Conservation (phyloP, 306 rosid species). For the Lathyrus oleraceus region DNA sequence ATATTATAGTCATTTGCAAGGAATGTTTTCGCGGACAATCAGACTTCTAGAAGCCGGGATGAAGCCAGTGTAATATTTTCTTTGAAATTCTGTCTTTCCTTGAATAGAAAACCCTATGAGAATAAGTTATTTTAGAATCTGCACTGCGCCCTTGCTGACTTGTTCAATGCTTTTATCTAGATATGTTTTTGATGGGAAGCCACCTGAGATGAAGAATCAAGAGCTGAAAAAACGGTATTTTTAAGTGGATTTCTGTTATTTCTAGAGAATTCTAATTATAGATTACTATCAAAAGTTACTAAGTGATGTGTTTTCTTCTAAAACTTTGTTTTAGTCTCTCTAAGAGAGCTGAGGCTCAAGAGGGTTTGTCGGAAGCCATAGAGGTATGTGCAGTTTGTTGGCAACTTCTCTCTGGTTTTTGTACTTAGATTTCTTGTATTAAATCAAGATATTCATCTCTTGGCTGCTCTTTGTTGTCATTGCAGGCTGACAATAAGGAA, state of each 20-base stretch:
- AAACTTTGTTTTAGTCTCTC: constrained; percentile 52
- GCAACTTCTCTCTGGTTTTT: neutral
- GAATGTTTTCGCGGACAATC: constrained; percentile 90
- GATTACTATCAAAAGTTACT: neutral
- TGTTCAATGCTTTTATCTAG: constrained; percentile 39
- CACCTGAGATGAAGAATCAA: constrained; percentile 88
- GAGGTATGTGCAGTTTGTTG: constrained; percentile 52
- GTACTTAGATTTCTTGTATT: neutral
- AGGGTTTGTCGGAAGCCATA: constrained; percentile 68
- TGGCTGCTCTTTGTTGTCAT: constrained; percentile 39
- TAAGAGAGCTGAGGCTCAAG: constrained; percentile 80
- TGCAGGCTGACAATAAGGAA: constrained; percentile 75
- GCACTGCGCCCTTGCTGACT: constrained; percentile 3
- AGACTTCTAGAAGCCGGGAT: constrained; percentile 95
- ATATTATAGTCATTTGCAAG: constrained; percentile 86
- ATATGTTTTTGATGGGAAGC: constrained; percentile 93
- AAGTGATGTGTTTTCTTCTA: constrained; percentile 19
- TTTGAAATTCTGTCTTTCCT: neutral
- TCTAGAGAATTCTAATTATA: neutral
- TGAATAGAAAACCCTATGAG: neutral
- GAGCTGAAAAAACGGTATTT: constrained; percentile 92
- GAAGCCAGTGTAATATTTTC: constrained; percentile 69
- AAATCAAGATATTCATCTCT: constrained; percentile 7
- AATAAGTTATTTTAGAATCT: neutral
- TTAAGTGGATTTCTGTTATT: constrained; percentile 17